phyloP scores from a whole-genome alignment of 805 yeast genomes.

The Candida tallmaniae region DNA sequence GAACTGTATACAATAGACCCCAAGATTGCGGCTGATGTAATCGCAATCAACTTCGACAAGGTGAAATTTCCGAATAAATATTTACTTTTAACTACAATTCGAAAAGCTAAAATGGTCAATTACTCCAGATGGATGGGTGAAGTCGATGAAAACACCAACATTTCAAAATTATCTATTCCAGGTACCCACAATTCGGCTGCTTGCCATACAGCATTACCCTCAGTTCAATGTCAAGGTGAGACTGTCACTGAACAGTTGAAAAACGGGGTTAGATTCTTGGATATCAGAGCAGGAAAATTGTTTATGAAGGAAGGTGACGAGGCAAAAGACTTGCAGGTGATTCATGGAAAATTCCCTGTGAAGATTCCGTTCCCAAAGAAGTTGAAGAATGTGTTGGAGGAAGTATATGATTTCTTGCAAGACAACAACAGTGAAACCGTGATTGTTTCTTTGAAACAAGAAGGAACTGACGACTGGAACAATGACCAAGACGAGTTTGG shows the following conservation, averaged over 20 bases:
- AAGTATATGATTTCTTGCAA: constrained; percentile 54
- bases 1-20: no score
- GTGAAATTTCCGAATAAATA: no score
- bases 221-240: constrained; percentile 72
- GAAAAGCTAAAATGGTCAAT: constrained; percentile 27
- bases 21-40: no score
- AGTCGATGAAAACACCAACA: constrained; percentile 44
- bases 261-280: constrained; percentile 74
- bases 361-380: constrained; percentile 52
- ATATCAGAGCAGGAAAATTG: constrained; percentile 59
- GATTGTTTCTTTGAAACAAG: constrained; percentile 66
- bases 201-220: constrained; percentile 63
- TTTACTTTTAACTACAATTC: no score
- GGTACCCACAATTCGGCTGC: constrained; percentile 89
- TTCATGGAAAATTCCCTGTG: constrained; percentile 76
- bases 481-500: constrained; percentile 61
- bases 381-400: constrained; percentile 48
- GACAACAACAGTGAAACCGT: constrained; percentile 55
- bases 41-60: no score
- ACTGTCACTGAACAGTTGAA: constrained; percentile 57
- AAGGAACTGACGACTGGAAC: constrained; percentile 66
- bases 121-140: constrained; percentile 51
- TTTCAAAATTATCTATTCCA: constrained; percentile 60
- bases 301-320: constrained; percentile 48
- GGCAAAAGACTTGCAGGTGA: constrained; percentile 55